Evolutionary conservation across 768 basidiomycete species (phyloP).

Genomic region (Agaricus sinodeliciosus): DNA sequence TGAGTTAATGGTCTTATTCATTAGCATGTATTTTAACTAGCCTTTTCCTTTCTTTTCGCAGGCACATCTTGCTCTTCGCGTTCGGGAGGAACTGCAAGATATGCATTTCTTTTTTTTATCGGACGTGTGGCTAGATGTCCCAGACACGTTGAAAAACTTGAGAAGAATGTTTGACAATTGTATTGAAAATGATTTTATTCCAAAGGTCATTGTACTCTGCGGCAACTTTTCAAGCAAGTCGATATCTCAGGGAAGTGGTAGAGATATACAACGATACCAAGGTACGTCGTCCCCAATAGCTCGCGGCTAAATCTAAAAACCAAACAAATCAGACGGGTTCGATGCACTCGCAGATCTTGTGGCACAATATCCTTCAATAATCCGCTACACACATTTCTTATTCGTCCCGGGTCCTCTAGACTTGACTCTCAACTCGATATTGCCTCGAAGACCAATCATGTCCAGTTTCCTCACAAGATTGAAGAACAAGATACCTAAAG

Average conservation of each 20-base stretch:
- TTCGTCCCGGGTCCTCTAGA: slow-evolving; percentile 94
- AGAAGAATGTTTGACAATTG: slow-evolving; percentile 87
- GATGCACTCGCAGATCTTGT: slow-evolving; percentile 83
- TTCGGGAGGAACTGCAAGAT: slow-evolving; percentile 65
- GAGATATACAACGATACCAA: slow-evolving; percentile 79
- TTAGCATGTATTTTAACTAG: slow-evolving; percentile 3
- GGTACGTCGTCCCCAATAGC: slow-evolving; percentile 35
- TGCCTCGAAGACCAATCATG: slow-evolving; percentile 80
- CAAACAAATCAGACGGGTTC: slow-evolving; percentile 61
- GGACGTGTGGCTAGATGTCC: slow-evolving; percentile 92
- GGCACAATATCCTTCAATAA: slow-evolving; percentile 70
- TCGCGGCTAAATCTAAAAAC: not conserved
- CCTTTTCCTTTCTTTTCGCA: slow-evolving; percentile 20
- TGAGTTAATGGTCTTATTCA: slow-evolving; percentile 27
- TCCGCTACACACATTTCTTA: slow-evolving; percentile 79
- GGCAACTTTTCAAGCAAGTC: slow-evolving; percentile 91
- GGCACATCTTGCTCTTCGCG: slow-evolving; percentile 55
- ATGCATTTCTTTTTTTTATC: slow-evolving; percentile 90
- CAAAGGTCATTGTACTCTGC: slow-evolving; percentile 85
- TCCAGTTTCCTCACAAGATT: slow-evolving; percentile 68
- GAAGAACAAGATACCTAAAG: slow-evolving; percentile 66
- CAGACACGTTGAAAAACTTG: slow-evolving; percentile 73
- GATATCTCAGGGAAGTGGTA: slow-evolving; percentile 68
- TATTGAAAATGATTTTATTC: slow-evolving; percentile 80
- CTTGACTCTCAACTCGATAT: slow-evolving; percentile 68